Evolutionary conservation across 768 basidiomycete genomes (phyloP).

Genomic region (Lanmaoa pseudosensibilis): DNA sequence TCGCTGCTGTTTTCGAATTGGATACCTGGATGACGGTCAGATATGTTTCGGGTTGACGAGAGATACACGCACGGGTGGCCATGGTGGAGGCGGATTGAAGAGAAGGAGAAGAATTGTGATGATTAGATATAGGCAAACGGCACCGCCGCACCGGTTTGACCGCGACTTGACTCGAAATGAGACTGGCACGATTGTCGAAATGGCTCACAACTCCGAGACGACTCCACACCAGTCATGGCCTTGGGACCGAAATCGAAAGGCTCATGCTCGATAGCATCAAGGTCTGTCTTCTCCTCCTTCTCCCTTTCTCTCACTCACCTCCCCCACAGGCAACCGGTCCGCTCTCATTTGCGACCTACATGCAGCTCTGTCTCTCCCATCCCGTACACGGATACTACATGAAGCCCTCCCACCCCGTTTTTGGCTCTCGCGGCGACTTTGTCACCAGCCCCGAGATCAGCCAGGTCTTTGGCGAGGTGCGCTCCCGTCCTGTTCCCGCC

Average conservation of each 20-base stretch:
- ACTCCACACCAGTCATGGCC: conserved; percentile 3
- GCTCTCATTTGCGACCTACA: conserved; percentile 83
- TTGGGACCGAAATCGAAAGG: conserved; percentile 67
- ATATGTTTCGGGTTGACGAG: neutral
- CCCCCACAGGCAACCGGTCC: conserved; percentile 79
- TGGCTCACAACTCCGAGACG: conserved; percentile 5
- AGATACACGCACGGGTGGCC: conserved; percentile 61
- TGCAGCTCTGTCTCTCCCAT: conserved; percentile 88
- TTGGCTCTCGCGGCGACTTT: conserved; percentile 89
- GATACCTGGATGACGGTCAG: conserved; percentile 52
- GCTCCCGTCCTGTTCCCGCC: conserved; percentile 19
- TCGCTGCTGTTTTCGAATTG: conserved; percentile 96
- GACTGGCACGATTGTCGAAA: neutral
- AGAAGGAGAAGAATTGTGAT: no score
- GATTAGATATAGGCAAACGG: no score
- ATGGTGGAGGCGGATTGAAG: conserved; percentile 35
- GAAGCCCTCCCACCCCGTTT: conserved; percentile 67
- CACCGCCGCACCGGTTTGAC: no score
- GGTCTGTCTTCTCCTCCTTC: conserved; percentile 35
- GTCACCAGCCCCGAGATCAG: conserved; percentile 96
- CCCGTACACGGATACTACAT: conserved; percentile 94
- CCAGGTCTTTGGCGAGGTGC: conserved; percentile 94
- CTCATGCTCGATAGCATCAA: conserved; percentile 71
- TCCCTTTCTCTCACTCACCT: neutral
- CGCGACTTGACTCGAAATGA: no score